Evolutionary conservation across 805 yeast genomes (phyloP).

Genomic region (Lachancea sp.): DNA sequence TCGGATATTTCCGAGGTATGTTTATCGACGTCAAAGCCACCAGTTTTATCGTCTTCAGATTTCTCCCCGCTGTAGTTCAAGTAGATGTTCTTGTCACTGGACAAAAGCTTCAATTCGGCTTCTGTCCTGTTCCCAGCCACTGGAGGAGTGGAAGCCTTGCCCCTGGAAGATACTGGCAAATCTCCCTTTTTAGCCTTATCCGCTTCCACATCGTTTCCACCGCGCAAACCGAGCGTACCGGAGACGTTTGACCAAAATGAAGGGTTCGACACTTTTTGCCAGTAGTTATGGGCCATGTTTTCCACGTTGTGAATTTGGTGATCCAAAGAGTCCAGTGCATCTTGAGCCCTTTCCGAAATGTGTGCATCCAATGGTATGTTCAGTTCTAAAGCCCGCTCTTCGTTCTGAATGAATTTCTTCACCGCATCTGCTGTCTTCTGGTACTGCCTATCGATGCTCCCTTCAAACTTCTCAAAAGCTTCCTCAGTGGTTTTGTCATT

Average conservation of each 20-base stretch:
- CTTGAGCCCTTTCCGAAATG: constrained; percentile 43
- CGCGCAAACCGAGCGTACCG: constrained; percentile 11
- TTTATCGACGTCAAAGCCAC: constrained; percentile 36
- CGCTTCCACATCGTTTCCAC: background rate
- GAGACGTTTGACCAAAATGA: constrained; percentile 28
- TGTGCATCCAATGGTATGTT: constrained; percentile 21
- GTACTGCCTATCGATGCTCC: constrained; percentile 38
- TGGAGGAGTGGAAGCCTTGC: constrained; percentile 34
- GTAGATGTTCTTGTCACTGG: constrained; percentile 44
- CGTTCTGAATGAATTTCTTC: constrained; percentile 15
- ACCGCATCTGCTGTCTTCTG: constrained; percentile 20
- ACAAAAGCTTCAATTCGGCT: constrained; percentile 52
- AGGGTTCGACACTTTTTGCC: constrained; percentile 25
- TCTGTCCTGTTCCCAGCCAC: constrained; percentile 52
- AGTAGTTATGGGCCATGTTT: constrained; percentile 48
- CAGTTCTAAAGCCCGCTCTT: constrained; percentile 24
- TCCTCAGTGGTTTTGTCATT: constrained; percentile 43
- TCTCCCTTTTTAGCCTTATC: no score
- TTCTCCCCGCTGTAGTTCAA: constrained; percentile 21
- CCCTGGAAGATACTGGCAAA: constrained; percentile 15
- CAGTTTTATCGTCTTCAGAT: constrained; percentile 28
- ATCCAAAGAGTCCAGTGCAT: constrained; percentile 65
- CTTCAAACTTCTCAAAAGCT: constrained; percentile 45
- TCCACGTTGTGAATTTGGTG: constrained; percentile 69
- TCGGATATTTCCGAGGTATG: constrained; percentile 46